Conservation (phyloP, 805 yeast species). For the Metschnikowia continentalis region DNA sequence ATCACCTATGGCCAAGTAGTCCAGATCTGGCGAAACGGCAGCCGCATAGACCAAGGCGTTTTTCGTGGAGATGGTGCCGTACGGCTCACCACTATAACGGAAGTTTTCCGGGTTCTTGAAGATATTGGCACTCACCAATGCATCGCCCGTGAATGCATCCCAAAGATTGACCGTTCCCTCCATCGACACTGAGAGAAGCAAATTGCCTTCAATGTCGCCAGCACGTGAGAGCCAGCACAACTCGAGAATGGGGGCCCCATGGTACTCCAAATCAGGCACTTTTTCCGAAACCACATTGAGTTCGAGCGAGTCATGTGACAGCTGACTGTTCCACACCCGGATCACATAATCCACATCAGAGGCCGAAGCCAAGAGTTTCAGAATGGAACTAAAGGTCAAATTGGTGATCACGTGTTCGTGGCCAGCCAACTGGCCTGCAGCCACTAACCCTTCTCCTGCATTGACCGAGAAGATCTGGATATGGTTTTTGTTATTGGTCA, state of each 20-base stretch:
- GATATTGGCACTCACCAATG: slow-evolving; percentile 30
- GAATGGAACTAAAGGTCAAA: slow-evolving; percentile 48
- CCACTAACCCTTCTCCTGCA: slow-evolving; percentile 14
- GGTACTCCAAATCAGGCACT: slow-evolving; percentile 24
- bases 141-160: slow-evolving; percentile 49
- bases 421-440: slow-evolving; percentile 45
- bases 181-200: slow-evolving; percentile 43
- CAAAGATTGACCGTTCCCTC: slow-evolving; percentile 71
- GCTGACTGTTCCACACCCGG: slow-evolving; percentile 71
- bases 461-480: slow-evolving; percentile 50
- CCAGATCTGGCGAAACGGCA: slow-evolving; percentile 46
- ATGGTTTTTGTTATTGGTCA: slow-evolving; percentile 56
- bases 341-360: slow-evolving; percentile 68
- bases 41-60: slow-evolving; percentile 56
- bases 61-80: slow-evolving; percentile 23
- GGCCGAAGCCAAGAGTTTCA: slow-evolving; percentile 62
- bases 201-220: slow-evolving; percentile 17
- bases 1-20: slow-evolving; percentile 59
- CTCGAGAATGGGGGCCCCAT: slow-evolving; percentile 53
- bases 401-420: slow-evolving; percentile 58
- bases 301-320: slow-evolving; percentile 46
- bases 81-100: slow-evolving; percentile 14
- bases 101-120: slow-evolving; percentile 25
- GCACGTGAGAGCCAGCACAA: slow-evolving; percentile 49
- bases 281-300: slow-evolving; percentile 18